These are phyloP conservation scores for Vitis riparia DNA, from an alignment of 164 flowering plant genomes.

Conservation along the genomic window DNA sequence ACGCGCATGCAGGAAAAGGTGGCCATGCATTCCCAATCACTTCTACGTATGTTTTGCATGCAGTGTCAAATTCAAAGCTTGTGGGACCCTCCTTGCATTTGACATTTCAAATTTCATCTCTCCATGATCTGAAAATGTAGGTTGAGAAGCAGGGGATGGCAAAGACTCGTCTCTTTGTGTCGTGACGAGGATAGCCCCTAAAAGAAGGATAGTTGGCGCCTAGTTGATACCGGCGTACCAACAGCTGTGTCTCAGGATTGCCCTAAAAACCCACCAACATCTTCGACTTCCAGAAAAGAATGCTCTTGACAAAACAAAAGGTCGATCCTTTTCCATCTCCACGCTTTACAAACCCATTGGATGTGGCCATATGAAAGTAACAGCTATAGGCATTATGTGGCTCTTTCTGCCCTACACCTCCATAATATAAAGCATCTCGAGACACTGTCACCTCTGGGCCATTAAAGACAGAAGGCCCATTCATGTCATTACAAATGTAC, in stretches of 20 bases:
- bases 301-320: constrained; percentile 96
- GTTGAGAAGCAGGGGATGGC: no score
- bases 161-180: constrained; percentile 77
- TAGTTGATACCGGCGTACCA: constrained; percentile 97
- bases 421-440: constrained; percentile 94
- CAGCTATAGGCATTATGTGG: constrained; percentile 94
- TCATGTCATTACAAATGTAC: constrained; percentile 99
- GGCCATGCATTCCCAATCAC: no score
- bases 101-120: no score
- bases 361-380: constrained; percentile 92
- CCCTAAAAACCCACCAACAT: constrained; percentile 98
- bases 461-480: constrained; percentile 98
- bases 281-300: constrained; percentile 94
- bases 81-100: no score
- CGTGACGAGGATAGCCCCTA: constrained; percentile 97
- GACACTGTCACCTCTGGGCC: constrained; percentile 99
- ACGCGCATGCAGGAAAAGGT: no score
- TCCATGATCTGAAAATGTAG: no score
- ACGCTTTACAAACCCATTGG: constrained; percentile 83
- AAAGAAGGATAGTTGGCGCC: constrained; percentile 98
- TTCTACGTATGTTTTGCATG: no score
- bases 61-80: no score
- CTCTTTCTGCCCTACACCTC: constrained; percentile 87
- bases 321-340: constrained; percentile 88
- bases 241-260: constrained; percentile 84